Conservation (phyloP, 768 basidiomycete species). For the Pleurotus cornucopiae region DNA sequence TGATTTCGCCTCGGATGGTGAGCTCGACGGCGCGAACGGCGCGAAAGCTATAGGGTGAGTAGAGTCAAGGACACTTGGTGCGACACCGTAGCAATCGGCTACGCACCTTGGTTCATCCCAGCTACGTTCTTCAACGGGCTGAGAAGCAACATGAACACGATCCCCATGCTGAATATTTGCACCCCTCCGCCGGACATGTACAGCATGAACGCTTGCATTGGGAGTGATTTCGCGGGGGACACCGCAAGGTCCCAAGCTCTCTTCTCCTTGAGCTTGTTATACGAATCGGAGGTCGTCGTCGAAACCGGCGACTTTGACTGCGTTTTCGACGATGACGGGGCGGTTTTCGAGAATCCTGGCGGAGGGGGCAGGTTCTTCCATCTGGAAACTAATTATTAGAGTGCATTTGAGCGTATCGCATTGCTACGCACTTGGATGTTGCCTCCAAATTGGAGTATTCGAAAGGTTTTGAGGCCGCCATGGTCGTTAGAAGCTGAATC, state of each 20-base stretch:
- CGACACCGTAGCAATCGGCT: neutral
- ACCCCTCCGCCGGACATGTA: conserved; percentile 98
- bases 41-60: conserved; percentile 50
- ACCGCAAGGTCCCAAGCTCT: conserved; percentile 86
- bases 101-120: conserved; percentile 73
- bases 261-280: conserved; percentile 67
- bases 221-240: conserved; percentile 82
- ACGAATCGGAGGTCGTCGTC: conserved; percentile 38
- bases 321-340: conserved; percentile 34
- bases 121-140: conserved; percentile 82
- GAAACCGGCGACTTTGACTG: conserved; percentile 23
- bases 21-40: conserved; percentile 67
- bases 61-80: neutral
- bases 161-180: conserved; percentile 96
- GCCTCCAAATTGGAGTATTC: neutral
- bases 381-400: neutral
- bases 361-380: conserved; percentile 10
- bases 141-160: conserved; percentile 88
- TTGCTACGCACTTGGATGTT: conserved; percentile 1
- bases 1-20: conserved; percentile 38
- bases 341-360: conserved; percentile 8
- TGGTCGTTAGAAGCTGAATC: too few relatives aligned
- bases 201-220: conserved; percentile 98
- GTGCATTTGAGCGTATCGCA: neutral
- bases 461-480: neutral